Evolutionary conservation across 306 rosid genomes (phyloP), one percentile per base, ranked within the genome.

Genomic region (Phaseolus lunatus): DNA sequence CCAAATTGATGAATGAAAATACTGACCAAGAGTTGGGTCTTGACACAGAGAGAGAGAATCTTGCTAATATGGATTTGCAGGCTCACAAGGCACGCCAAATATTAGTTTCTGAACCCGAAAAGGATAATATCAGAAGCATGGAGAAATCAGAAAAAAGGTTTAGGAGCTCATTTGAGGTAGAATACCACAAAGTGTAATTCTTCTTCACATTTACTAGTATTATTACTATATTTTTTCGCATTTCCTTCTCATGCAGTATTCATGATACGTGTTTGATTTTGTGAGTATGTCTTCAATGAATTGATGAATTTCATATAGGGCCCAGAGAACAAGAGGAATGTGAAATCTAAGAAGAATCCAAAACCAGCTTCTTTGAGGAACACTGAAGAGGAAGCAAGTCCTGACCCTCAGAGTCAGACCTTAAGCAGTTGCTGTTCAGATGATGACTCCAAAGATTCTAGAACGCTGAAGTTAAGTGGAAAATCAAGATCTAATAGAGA

Each of bases 351-450:
- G 87, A 84, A 69, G 85, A 84, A 69, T 33, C 75, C 48, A 77
- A 92, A 85, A 56, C 19, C 69, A 1, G 81, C 66, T 16, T 76
- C 75, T 24, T 47, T 44, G 13, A 87, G 82, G 83, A 71, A 73
- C 67, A 72, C 76, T 24, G 92, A 89, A 53, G 89, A 85, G 64
- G 84, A 82, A 43, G 71, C 44, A n/a, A 85, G 72, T 65, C 65
- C 22, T 2, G 85, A 64, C 29, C 71, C 7, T 71, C 83, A 80
- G 69, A 76, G 87, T 70, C 96, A 81, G 81, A 85, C 78, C 75
- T 87, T 86, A 26, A 89, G 91, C 76, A 82, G 75, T 75, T 85
- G 82, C 80, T 85, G 88, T 86, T 91, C 96, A 23, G 94, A 83
- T 67, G 91, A 91, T 77, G 94, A 91, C 7, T 82, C 86, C 81